Evolutionary conservation across 331 rosid genomes (phyloP), one percentile per base, ranked within the genome.

Genomic region (Saraca asoca): DNA sequence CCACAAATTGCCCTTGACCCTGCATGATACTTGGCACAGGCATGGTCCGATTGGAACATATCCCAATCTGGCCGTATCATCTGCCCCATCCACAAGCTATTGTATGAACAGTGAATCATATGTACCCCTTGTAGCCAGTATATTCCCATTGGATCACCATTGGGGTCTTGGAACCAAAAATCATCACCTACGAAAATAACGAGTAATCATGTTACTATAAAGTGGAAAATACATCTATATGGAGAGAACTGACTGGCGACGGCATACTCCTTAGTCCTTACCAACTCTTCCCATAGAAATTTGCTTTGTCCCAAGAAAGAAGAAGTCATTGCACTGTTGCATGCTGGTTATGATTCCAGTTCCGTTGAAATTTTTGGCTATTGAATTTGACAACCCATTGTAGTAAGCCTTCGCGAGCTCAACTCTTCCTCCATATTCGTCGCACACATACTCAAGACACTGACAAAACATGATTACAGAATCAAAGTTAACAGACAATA

Each of bases 11-110:
- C 95, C 71, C 93, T 85, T 14, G 98, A 89, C 46, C 91, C 96
- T 12, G 93, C 98, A 58, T 89, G 98, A 57, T 82, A 89, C 60
- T 85, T 87, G 69, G 95, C 93, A 76, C 95, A 92, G 4, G 54
- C 31, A 75, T 89, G 93, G 43, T 87, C 95, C n/a, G 96, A 92
- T 62, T 87, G 95, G 79, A 92, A 92, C 98, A 92, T 92, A 64
- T 92, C 96, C 95, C 98, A 92, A 74, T 92, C 98, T 1, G 95
- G 98, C 2, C 81, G 96, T 73, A 85, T 85, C 51, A 92, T 82
- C 48, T 92, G 93, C 17, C 96, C 93, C 91, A 92, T 92, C 98
- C 98, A 92, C 83, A 92, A 69, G 78, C 95, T 92, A 75, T 92
- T 92, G 61, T 87, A 92, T 56, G 98, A 83, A 61, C 96, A 87